These are phyloP conservation scores for Myxozyma udenii DNA, from an alignment of 805 yeast species.

Conservation along the genomic window DNA sequence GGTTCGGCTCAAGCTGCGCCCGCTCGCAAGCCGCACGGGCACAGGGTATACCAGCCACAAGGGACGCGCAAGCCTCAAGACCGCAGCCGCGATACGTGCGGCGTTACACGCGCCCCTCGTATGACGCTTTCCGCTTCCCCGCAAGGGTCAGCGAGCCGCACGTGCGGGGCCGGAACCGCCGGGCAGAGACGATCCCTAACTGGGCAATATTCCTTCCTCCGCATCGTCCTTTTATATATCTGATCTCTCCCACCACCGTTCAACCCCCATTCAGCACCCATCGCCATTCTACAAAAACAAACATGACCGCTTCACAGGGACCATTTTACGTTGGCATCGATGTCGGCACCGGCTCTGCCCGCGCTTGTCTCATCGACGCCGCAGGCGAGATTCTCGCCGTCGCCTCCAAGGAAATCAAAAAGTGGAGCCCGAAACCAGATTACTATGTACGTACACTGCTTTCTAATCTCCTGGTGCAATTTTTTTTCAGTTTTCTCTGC, in stretches of 20 bases:
- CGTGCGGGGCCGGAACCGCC: too few relatives aligned
- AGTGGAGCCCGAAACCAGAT: conserved; percentile 43
- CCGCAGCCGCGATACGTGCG: too few relatives aligned
- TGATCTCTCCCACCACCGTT: background rate
- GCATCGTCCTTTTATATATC: background rate
- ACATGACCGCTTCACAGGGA: too few relatives aligned
- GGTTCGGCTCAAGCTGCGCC: background rate
- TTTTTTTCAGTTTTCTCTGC: background rate
- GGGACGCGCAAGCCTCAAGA: too few relatives aligned
- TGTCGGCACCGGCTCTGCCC: conserved; percentile 96
- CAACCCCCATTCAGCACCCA: background rate
- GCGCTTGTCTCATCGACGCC: conserved; percentile 87
- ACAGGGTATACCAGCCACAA: too few relatives aligned
- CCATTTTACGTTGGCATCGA: conserved; percentile 74
- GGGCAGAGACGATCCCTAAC: too few relatives aligned
- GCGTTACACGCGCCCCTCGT: too few relatives aligned
- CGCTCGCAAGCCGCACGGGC: too few relatives aligned
- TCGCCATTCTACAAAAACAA: too few relatives aligned
- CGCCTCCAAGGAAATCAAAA: conserved; percentile 76
- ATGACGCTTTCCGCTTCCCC: too few relatives aligned
- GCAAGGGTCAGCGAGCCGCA: too few relatives aligned
- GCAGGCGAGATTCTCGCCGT: conserved; percentile 71
- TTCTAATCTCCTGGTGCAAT: background rate
- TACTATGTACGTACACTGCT: conserved; percentile 45
- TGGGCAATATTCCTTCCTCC: too few relatives aligned